Percentiles rank a stretch among this genome's conserved stretches.
Conservation (phyloP, 345 rosid species). For the Aegle marmelos region DNA sequence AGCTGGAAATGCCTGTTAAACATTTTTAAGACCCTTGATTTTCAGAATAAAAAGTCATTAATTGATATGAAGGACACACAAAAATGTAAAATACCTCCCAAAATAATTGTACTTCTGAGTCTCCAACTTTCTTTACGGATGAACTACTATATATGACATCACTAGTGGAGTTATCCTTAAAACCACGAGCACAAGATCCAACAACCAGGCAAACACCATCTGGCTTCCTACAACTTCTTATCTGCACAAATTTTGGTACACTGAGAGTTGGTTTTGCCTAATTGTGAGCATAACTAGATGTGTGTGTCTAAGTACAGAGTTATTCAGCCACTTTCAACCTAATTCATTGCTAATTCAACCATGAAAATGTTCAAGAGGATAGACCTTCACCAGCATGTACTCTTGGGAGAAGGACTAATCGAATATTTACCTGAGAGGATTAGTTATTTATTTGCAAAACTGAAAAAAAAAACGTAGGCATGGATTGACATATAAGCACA, state of each 20-base stretch:
- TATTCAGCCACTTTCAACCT: neutral
- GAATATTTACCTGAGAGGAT: neutral
- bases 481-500: neutral
- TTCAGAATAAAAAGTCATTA: neutral
- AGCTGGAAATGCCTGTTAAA: constrained; percentile 86
- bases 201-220: constrained; percentile 98
- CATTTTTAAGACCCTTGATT: constrained; percentile 13
- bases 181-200: constrained; percentile 93
- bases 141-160: constrained; percentile 90
- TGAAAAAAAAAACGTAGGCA: neutral
- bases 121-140: constrained; percentile 58
- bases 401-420: neutral
- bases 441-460: neutral
- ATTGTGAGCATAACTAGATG: neutral
- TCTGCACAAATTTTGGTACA: constrained; percentile 38
- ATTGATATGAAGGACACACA: neutral
- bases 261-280: neutral
- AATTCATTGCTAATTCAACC: neutral
- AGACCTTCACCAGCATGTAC: neutral
- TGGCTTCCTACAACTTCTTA: constrained; percentile 77
- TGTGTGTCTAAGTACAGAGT: neutral
- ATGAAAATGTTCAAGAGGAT: neutral
- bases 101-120: constrained; percentile 71
- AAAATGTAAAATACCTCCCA: constrained; percentile 72
- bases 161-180: constrained; percentile 61